Evolutionary conservation across 495 filamentous ascomycete species (phyloP), one percentile per base, ranked within the genome.

Genomic region (Daldinia vernicosa): DNA sequence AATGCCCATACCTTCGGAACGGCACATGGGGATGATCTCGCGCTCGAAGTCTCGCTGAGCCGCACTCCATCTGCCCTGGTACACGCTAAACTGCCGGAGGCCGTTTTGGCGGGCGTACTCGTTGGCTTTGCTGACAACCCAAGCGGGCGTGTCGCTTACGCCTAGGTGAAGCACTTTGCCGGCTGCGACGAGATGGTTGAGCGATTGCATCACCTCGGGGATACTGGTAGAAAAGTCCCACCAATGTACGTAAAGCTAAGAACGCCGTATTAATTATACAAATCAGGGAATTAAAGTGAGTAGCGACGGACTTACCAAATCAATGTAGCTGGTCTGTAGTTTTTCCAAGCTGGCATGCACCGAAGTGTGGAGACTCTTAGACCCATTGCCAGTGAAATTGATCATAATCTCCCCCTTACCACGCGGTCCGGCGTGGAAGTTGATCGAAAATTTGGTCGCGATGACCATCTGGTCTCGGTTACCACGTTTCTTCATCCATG

Each of bases 121-220:
- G 69, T 92, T 92, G 33, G 88, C 88, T 72, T 89, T 90, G 66
- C 75, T 75, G 24, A 92, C 89, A 6, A 91, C 76, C 89, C 89
- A 92, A 15, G 90, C 89, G 0, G 89, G 90, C 0, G 89, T 87
- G 73, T 93, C 91, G 35, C 82, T 86, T 66, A 92, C 79, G 28
- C 90, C 91, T 0, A 93, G 84, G 67, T 92, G 92, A 2, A 92
- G 76, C 0, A 92, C 90, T 75, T 92, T 92, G 27, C 90, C 89
- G 26, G 81, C 59, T 0, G 66, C 47, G 17, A 92, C 86, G 4
- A 92, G 76, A 52, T 79, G 74, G 76, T 92, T 88, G 14, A 93
- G 84, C 1, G 82, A 81, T 37, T 89, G 87, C 90, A 93, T 93
- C 6, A 92, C 62, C 74, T 93, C 90, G n/a, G 87, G 85, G 64